These are phyloP conservation scores for Ustilago loliicola DNA, from an alignment of 1,284 basidiomycete genomes.

Conservation along the genomic window DNA sequence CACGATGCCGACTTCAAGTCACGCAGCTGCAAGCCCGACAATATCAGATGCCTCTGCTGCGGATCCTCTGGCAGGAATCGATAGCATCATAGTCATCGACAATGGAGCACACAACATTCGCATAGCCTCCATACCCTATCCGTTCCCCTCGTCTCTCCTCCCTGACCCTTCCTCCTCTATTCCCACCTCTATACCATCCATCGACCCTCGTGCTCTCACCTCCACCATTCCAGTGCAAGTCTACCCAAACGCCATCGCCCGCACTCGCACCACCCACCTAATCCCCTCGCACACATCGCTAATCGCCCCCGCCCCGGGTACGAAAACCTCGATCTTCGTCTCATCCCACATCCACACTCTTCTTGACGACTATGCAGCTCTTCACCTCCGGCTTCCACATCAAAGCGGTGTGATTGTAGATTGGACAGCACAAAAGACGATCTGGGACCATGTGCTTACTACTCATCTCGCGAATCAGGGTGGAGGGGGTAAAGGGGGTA, in stretches of 20 bases:
- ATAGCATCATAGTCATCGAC: constrained; percentile 46
- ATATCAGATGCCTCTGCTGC: background rate
- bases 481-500: background rate
- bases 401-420: constrained; percentile 66
- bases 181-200: background rate
- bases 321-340: constrained; percentile 35
- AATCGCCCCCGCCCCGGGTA: background rate
- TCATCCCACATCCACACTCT: constrained; percentile 55
- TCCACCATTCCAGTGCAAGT: background rate
- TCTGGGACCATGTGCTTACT: constrained; percentile 62
- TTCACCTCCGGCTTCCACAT: constrained; percentile 60
- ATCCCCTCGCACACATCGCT: constrained; percentile 3
- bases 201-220: constrained; percentile 12
- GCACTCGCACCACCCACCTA: constrained; percentile 43
- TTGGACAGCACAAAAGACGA: constrained; percentile 65
- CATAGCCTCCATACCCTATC: constrained; percentile 45
- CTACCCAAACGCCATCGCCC: constrained; percentile 56
- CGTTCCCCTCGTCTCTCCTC: constrained; percentile 6
- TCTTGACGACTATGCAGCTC: constrained; percentile 58
- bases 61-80: constrained; percentile 31
- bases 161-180: constrained; percentile 3
- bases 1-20: constrained; percentile 13
- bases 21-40: background rate
- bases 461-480: constrained; percentile 15
- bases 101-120: constrained; percentile 50